These are phyloP conservation scores for Pinguiococcus pyrenoidosus DNA, from an alignment of 108 stramenopile species.

Conservation along the genomic window DNA sequence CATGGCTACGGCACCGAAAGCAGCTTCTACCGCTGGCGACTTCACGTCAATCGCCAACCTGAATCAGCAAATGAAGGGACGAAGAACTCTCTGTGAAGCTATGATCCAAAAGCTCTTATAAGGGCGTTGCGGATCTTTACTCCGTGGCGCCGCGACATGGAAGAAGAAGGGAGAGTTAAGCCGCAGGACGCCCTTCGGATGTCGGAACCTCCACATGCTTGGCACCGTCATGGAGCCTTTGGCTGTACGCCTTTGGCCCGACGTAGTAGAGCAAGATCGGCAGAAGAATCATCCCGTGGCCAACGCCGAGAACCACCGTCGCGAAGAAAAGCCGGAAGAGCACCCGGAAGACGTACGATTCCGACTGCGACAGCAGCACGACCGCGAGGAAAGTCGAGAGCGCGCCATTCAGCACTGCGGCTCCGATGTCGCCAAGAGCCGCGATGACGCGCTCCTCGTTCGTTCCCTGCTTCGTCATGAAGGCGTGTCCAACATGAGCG, in stretches of 20 bases:
- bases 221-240: not conserved
- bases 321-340: slow-evolving; percentile 24
- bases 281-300: slow-evolving; percentile 17
- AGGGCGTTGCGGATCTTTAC: no score
- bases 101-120: no score
- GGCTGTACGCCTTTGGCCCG: slow-evolving; percentile 11
- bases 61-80: no score
- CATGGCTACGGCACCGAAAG: no score
- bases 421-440: slow-evolving; percentile 25
- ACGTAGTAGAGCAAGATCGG: slow-evolving; percentile 22
- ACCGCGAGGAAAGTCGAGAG: slow-evolving; percentile 24
- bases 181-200: no score
- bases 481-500: slow-evolving; percentile 63
- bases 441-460: not conserved
- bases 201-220: no score
- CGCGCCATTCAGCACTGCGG: slow-evolving; percentile 19
- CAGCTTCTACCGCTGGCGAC: no score
- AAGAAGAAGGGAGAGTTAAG: no score
- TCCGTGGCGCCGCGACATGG: no score
- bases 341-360: slow-evolving; percentile 20
- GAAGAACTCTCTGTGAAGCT: no score
- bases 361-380: slow-evolving; percentile 15
- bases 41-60: no score
- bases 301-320: slow-evolving; percentile 17
- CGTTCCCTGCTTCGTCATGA: slow-evolving; percentile 44